These are phyloP conservation scores for Boletus subparvulus DNA, from an alignment of 768 basidiomycete genomes.

Conservation along the genomic window DNA sequence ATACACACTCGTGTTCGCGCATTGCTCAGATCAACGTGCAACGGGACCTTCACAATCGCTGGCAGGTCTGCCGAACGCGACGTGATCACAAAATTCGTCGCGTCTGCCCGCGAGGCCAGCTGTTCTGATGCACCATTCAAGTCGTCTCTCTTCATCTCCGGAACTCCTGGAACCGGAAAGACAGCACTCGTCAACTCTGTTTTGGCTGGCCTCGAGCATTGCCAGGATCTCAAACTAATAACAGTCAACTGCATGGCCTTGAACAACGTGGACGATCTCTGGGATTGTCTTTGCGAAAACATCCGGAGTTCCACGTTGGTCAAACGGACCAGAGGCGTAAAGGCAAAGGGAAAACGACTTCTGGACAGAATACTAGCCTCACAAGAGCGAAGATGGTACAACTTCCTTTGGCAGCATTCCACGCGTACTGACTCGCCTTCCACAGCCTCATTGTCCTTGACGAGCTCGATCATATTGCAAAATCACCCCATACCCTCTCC, in stretches of 20 bases:
- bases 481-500: conserved; percentile 55
- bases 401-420: neutral
- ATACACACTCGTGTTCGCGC: conserved; percentile 65
- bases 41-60: conserved; percentile 52
- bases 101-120: conserved; percentile 45
- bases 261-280: conserved; percentile 62
- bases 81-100: conserved; percentile 57
- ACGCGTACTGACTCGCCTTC: conserved; percentile 20
- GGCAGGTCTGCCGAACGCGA: conserved; percentile 69
- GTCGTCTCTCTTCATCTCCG: conserved; percentile 81
- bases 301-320: conserved; percentile 38
- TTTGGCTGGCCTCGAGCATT: conserved; percentile 43
- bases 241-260: conserved; percentile 83
- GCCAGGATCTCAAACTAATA: conserved; percentile 45
- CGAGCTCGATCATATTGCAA: conserved; percentile 81
- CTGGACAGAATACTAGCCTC: conserved; percentile 46
- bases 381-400: conserved; percentile 54
- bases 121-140: conserved; percentile 15
- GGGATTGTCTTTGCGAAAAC: conserved; percentile 65
- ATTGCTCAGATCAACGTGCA: conserved; percentile 69
- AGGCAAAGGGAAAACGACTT: conserved; percentile 45
- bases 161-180: conserved; percentile 91
- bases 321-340: conserved; percentile 41
- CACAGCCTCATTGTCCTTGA: conserved; percentile 76
- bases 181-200: conserved; percentile 79